phyloP scores from a whole-genome alignment of 2,329 filamentous ascomycete species.

The Penicillium sp. region DNA sequence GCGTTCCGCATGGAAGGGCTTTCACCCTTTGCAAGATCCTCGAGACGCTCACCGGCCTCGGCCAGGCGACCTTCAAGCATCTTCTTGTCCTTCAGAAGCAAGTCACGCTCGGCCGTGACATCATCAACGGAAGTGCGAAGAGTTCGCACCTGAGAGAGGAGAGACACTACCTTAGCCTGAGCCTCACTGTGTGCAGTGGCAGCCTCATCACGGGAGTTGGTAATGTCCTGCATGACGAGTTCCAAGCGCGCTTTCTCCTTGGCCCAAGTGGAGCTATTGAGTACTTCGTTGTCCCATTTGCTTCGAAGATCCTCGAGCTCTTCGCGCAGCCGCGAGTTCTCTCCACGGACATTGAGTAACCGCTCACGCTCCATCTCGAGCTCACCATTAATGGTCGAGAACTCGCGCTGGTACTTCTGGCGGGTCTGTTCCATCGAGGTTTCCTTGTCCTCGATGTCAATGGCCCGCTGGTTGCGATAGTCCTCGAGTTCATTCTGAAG shows the following conservation, averaged over 20 bases:
- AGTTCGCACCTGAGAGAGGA: conserved; percentile 86
- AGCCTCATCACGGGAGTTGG: conserved; percentile 91
- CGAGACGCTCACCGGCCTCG: conserved; percentile 85
- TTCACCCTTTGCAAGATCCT: conserved; percentile 84
- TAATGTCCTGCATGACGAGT: conserved; percentile 84
- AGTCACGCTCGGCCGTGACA: conserved; percentile 81
- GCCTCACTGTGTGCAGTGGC: conserved; percentile 92
- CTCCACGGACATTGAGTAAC: conserved; percentile 79
- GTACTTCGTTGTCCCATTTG: conserved; percentile 97
- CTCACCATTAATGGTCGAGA: conserved; percentile 86
- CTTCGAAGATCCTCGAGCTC: conserved; percentile 92
- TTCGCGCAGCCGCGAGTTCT: conserved; percentile 87
- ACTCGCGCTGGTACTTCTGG: conserved; percentile 95
- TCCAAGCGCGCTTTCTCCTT: conserved; percentile 96
- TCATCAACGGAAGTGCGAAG: conserved; percentile 87
- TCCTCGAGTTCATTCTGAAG: conserved; percentile 97
- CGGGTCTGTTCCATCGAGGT: conserved; percentile 94
- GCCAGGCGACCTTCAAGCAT: conserved; percentile 80
- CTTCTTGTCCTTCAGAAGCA: conserved; percentile 85
- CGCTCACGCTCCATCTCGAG: conserved; percentile 93
- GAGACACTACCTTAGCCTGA: conserved; percentile 87
- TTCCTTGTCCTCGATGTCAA: conserved; percentile 97
- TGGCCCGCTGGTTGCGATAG: conserved; percentile 91
- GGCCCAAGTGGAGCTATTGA: conserved; percentile 97
- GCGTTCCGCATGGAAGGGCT: conserved; percentile 88